Evolutionary conservation across 495 filamentous ascomycete species (phyloP), one percentile per base, ranked within the genome.

Genomic region (Penicillium flavigenum): DNA sequence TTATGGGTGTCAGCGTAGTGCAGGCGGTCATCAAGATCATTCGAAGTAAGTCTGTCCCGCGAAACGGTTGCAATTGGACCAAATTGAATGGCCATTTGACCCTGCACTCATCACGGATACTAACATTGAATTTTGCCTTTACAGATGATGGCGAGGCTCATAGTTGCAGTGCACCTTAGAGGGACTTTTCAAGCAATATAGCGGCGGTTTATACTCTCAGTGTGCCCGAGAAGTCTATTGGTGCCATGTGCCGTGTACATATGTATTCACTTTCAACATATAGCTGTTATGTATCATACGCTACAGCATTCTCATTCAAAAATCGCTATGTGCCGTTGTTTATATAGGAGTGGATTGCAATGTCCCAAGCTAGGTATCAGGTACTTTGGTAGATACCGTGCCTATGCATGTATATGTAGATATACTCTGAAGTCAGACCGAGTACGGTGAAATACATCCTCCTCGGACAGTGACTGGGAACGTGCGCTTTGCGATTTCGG

Each of bases 1-100:
- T 96, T 26, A 93, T 97, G 90, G 80, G 65, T 6, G 90, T 95
- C 45, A 94, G 88, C 69, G 71, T 96, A 38, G 58, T 92, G 31
- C 86, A 92, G 76, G 87, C 89, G 0, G 70, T 88, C 44, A 76
- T 73, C 11, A 90, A 91, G 70, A 85, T 91, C 47, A 79, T 82
- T 45, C 65, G 61, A 20, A 75, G 78, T 81, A 72, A 36, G 76
- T 68, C 2, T 29, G 36, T 17, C 42, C 26, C 17, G 4, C 19
- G 8, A 24, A 11, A 12, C 19, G 7, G 14, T 31, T n/a, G 14
- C 16, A 22, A 11, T 7, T 51, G 16, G 26, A 29, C n/a, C 27
- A 0, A 19, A 8, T 39, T 7, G 36, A 38, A 6, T 16, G 10
- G 10, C 12, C 36, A 4, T 45, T 29, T 9, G 29, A 5, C 24